phyloP scores from a whole-genome alignment of 352 stramenopile genomes.

The Pythium dissotocum region DNA sequence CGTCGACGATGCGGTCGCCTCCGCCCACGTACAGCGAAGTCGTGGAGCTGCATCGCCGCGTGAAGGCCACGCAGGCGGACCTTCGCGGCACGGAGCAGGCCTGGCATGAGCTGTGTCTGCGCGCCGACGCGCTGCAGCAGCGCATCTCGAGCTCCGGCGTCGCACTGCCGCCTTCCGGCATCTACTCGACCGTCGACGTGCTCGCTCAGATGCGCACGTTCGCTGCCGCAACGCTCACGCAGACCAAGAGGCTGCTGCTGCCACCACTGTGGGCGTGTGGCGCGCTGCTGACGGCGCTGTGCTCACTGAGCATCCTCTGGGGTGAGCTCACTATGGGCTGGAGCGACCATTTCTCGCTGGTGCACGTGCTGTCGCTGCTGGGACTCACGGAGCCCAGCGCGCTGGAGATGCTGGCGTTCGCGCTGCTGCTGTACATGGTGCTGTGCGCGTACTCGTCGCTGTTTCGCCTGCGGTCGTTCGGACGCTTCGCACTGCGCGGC shows the following conservation, averaged over 20 bases:
- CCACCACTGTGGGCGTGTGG: conserved; percentile 34
- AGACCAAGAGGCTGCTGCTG: conserved; percentile 31
- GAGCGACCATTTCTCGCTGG: conserved; percentile 19
- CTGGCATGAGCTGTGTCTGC: conserved; percentile 61
- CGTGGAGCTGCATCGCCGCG: conserved; percentile 51
- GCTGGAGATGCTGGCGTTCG: conserved; percentile 40
- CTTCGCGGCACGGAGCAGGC: conserved; percentile 53
- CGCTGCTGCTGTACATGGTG: conserved; percentile 57
- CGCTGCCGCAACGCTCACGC: conserved; percentile 14
- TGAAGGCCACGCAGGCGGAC: conserved; percentile 40
- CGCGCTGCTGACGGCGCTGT: conserved; percentile 31
- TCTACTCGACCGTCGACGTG: conserved; percentile 42
- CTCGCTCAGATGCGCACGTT: conserved; percentile 39
- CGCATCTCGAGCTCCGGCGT: background rate
- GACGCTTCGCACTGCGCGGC: conserved; percentile 46
- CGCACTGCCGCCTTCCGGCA: conserved; percentile 32
- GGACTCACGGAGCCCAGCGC: conserved; percentile 21
- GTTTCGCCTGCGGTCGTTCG: conserved; percentile 55
- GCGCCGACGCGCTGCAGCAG: conserved; percentile 34
- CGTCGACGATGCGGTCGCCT: conserved; percentile 16
- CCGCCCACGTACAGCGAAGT: conserved; percentile 46
- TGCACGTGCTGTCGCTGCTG: conserved; percentile 34
- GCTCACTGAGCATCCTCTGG: conserved; percentile 64
- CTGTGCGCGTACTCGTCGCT: conserved; percentile 63
- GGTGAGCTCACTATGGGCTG: conserved; percentile 64